A percentile compares a stretch with the other conserved stretches of the same genome.
Conservation (phyloP, 495 filamentous ascomycete species). For the Apiosordaria backusii region DNA sequence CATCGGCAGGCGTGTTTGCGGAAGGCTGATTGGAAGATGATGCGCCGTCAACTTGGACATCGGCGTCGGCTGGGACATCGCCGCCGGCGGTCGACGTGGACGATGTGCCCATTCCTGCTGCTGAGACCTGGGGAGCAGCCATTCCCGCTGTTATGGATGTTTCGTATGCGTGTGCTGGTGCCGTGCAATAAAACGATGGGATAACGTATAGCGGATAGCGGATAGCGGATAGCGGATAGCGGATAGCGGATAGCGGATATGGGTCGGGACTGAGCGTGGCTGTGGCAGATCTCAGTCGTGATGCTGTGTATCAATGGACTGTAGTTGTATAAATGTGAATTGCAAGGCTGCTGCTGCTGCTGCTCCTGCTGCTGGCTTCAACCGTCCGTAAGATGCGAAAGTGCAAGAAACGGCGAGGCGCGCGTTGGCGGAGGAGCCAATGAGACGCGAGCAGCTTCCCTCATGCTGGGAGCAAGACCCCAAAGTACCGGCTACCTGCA, state of each 20-base stretch:
- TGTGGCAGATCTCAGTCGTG: not conserved
- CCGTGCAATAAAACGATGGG: not conserved
- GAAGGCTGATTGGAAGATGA: conserved; percentile 16
- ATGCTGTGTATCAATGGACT: not conserved
- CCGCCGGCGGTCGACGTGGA: conserved; percentile 11
- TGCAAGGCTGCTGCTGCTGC: not conserved
- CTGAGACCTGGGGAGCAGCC: conserved; percentile 31
- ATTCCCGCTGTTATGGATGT: conserved; percentile 14
- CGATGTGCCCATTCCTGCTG: conserved; percentile 9
- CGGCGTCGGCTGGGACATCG: conserved; percentile 2
- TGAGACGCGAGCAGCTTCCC: conserved; percentile 1
- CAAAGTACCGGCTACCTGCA: not conserved
- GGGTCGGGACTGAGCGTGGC: not conserved
- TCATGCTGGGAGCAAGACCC: not conserved
- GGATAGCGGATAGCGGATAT: not conserved
- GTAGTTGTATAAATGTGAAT: not conserved
- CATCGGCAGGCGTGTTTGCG: conserved; percentile 25
- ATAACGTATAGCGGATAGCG: not conserved
- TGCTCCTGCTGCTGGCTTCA: not conserved
- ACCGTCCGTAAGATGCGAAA: not conserved
- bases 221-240: not conserved
- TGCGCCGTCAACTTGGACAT: conserved; percentile 14
- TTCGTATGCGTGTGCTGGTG: not conserved
- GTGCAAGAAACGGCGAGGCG: conserved; percentile 19
- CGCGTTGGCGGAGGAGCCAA: conserved; percentile 14